Evolutionary conservation across 2,329 filamentous ascomycete genomes (phyloP).

Genomic region (Amphichorda felina): DNA sequence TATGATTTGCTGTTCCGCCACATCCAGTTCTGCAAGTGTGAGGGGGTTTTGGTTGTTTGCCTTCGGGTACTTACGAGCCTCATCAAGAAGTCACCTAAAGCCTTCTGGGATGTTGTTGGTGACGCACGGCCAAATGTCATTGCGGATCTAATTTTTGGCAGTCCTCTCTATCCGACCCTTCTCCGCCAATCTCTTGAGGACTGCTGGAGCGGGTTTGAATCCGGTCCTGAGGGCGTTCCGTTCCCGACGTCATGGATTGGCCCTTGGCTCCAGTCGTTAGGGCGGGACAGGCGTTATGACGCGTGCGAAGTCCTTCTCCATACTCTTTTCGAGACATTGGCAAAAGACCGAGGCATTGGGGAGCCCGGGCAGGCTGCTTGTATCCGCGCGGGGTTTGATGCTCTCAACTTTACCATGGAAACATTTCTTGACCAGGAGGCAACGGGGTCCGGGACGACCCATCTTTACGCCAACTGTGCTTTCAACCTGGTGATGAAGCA

Average conservation of each 20-base stretch:
- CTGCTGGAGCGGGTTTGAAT: constrained; percentile 26
- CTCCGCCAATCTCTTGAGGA: constrained; percentile 47
- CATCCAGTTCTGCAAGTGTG: constrained; percentile 34
- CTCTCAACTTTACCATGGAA: constrained; percentile 42
- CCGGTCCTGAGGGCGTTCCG: constrained; percentile 35
- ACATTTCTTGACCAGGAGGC: constrained; percentile 38
- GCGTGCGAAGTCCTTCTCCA: constrained; percentile 70
- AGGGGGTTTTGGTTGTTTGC: constrained; percentile 52
- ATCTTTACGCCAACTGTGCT: constrained; percentile 52
- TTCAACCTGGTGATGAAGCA: constrained; percentile 55
- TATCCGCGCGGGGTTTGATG: constrained; percentile 51
- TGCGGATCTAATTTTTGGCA: constrained; percentile 73
- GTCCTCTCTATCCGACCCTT: constrained; percentile 50
- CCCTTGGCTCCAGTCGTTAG: constrained; percentile 67
- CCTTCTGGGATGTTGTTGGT: constrained; percentile 83
- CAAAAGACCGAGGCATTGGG: constrained; percentile 39
- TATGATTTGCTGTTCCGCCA: constrained; percentile 51
- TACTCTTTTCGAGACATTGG: constrained; percentile 58
- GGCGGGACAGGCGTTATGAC: constrained; percentile 62
- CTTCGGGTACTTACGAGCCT: constrained; percentile 60
- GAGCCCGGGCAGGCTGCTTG: constrained; percentile 48
- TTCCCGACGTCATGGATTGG: constrained; percentile 68
- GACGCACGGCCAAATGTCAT: constrained; percentile 70
- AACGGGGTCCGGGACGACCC: constrained; percentile 36
- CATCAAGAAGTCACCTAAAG: constrained; percentile 61